Base-by-base conservation (phyloP, 108 stramenopile genomes). In the Schizochytrium sp. region DNA sequence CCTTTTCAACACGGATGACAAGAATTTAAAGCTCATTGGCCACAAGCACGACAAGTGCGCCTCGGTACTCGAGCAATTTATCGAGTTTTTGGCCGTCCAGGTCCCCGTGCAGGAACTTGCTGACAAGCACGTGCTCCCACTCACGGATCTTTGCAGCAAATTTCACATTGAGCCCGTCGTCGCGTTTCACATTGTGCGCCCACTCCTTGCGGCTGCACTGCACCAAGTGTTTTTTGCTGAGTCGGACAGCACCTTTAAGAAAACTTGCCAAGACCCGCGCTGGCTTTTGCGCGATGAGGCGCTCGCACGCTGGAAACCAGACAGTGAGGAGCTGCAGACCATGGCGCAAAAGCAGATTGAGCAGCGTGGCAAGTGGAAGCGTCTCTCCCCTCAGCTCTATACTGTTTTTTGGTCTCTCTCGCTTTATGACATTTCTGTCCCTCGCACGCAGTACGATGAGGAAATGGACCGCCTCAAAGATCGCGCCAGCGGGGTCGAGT, bases 1-100 rank as follows among this genome's bases (percentile, higher is more conserved):
- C 10, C 48, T 53, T 0, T 83, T 53, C 28, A 28, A 83, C 23
- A 45, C 48, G 10, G 51, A 83, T 16, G 45, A 47, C 51, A 83
- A 83, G 4, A 83, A 83, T 5, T 5, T 83, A 6, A 83, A 83
- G 76, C 76, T 83, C 51, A 23, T 83, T 23, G 76, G 76, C 28
- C 76, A 83, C 76, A 83, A 83, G 76, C 51, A 83, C 4, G 76
- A 83, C 51, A 83, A 8, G 51, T 83, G 76, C 51, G 76, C 76
- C 25, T 53, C 76, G n/a, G 76, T 83, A 18, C 28, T 83, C 25
- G 51, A 53, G 45, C 76, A 83, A 23, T 83, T 83, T 23, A 3
- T 83, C n/a, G 76, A 83, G 51, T 83, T 83, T 83, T 23, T 83
- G 76, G 76, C 76, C 12, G 23, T 83, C 23, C 76, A 83, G 76